Evolutionary conservation across 495 filamentous ascomycete genomes (phyloP).

Genomic region (Hypoxylon lenormandii): DNA sequence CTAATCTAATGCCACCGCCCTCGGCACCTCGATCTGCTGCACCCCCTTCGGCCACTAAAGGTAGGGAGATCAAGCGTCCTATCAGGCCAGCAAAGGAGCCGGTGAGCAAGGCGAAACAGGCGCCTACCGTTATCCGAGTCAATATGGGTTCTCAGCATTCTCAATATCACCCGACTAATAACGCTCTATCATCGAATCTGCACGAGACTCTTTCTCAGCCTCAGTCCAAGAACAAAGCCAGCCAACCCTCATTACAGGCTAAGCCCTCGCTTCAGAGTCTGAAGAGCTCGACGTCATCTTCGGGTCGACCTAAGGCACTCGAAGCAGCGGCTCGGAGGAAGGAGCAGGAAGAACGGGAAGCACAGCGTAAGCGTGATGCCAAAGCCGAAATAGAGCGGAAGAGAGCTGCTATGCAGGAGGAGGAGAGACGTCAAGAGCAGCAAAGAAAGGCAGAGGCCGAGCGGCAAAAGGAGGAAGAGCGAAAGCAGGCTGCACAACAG

Average conservation of each 20-base stretch:
- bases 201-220: constrained; percentile 69
- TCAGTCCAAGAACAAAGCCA: constrained; percentile 71
- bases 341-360: constrained; percentile 81
- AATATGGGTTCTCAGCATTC: constrained; percentile 74
- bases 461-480: constrained; percentile 63
- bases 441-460: constrained; percentile 64
- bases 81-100: constrained; percentile 77
- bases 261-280: constrained; percentile 74
- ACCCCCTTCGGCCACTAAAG: constrained; percentile 62
- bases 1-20: constrained; percentile 66
- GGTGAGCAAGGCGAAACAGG: constrained; percentile 73
- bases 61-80: constrained; percentile 71
- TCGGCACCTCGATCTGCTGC: constrained; percentile 64
- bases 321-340: constrained; percentile 78
- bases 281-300: constrained; percentile 75
- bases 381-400: constrained; percentile 82
- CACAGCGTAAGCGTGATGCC: constrained; percentile 80
- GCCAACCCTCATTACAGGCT: constrained; percentile 73
- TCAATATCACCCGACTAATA: constrained; percentile 70
- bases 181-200: constrained; percentile 66
- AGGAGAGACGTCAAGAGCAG: constrained; percentile 65
- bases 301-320: constrained; percentile 69
- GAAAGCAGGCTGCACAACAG: constrained; percentile 54
- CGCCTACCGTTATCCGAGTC: constrained; percentile 82
- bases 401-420: constrained; percentile 70